Conservation (phyloP, 805 yeast species). For the Lipomyces sp. region DNA sequence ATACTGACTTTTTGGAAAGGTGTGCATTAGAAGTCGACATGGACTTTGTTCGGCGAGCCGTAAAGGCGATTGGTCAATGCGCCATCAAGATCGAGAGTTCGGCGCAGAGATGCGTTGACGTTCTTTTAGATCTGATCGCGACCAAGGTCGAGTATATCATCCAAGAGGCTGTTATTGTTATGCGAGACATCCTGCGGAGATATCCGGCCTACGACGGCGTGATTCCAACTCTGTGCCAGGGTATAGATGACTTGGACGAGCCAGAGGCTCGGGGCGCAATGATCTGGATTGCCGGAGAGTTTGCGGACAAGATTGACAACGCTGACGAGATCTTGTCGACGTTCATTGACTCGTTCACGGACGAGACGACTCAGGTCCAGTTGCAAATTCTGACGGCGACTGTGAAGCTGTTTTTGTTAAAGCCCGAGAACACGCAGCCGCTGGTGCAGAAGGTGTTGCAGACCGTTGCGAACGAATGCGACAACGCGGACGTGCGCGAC, state of each 20-base stretch:
- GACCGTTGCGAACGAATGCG: constrained; percentile 68
- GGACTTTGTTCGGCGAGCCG: constrained; percentile 84
- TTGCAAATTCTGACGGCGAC: constrained; percentile 70
- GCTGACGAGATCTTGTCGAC: constrained; percentile 42
- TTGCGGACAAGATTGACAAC: constrained; percentile 50
- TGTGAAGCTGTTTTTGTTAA: constrained; percentile 64
- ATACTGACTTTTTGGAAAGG: no score
- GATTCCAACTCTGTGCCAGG: constrained; percentile 45
- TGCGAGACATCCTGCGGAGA: constrained; percentile 43
- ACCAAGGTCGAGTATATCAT: constrained; percentile 69
- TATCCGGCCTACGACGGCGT: constrained; percentile 62
- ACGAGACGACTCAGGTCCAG: constrained; percentile 76
- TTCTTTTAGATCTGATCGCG: constrained; percentile 61
- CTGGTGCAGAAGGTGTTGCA: constrained; percentile 78
- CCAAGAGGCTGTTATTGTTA: constrained; percentile 74
- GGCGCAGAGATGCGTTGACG: constrained; percentile 63
- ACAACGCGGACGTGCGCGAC: constrained; percentile 84
- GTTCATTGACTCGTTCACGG: constrained; percentile 50
- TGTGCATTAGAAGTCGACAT: constrained; percentile 87
- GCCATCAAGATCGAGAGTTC: constrained; percentile 72
- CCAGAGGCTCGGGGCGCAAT: constrained; percentile 75
- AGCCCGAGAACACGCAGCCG: constrained; percentile 55
- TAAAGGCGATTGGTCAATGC: constrained; percentile 84
- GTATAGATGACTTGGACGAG: constrained; percentile 62
- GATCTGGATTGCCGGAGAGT: constrained; percentile 84